A percentile compares a stretch with the other conserved stretches of the same genome.
phyloP scores from a whole-genome alignment of 164 flowering plant genomes.

The Nelumbo lutea region DNA sequence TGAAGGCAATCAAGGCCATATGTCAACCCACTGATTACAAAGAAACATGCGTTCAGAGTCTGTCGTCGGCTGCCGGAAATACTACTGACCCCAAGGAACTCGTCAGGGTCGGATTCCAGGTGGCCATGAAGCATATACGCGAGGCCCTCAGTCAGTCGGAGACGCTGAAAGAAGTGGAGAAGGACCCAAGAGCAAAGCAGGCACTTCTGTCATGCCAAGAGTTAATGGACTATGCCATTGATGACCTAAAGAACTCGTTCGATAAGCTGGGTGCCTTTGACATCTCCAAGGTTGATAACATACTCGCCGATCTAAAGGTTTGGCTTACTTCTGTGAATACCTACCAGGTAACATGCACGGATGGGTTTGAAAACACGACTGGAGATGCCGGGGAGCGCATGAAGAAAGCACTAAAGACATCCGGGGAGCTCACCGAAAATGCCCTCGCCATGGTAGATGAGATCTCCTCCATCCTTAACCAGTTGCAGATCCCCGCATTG shows the following conservation, averaged over 20 bases:
- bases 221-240: constrained; percentile 22
- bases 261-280: constrained; percentile 19
- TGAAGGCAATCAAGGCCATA: constrained; percentile 33
- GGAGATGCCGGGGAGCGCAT: constrained; percentile 29
- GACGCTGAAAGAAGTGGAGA: constrained; percentile 23
- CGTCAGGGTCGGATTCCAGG: constrained; percentile 30
- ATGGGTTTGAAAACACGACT: constrained; percentile 51
- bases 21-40: constrained; percentile 43
- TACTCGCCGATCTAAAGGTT: constrained; percentile 25
- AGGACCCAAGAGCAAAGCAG: constrained; percentile 17
- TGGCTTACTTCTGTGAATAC: constrained; percentile 50
- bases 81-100: constrained; percentile 45
- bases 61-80: constrained; percentile 20
- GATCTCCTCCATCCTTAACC: constrained; percentile 17
- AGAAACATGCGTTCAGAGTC: constrained; percentile 36
- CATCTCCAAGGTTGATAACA: constrained; percentile 9
- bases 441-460: constrained; percentile 49
- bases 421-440: constrained; percentile 38
- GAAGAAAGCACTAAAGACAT: constrained; percentile 34
- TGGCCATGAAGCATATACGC: constrained; percentile 21
- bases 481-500: constrained; percentile 13
- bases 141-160: constrained; percentile 31
- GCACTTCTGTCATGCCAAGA: constrained; percentile 32
- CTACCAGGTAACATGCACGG: constrained; percentile 47
- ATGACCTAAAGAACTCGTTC: constrained; percentile 25